These are phyloP conservation scores for Yamadazyma triangularis DNA, from an alignment of 1,139 yeast species.

Conservation along the genomic window DNA sequence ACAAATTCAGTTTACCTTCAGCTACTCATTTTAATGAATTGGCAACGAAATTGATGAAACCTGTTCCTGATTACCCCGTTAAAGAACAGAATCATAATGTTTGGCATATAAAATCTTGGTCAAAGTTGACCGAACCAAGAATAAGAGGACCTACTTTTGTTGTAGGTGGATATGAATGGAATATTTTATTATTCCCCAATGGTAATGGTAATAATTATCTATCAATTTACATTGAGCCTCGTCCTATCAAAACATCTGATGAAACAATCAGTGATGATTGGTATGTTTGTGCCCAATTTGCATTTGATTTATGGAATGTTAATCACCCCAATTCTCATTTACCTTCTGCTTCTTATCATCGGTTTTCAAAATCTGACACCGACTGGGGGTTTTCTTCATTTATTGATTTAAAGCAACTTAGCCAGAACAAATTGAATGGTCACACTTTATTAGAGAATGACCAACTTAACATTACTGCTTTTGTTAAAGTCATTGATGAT, in stretches of 20 bases:
- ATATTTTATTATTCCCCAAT: constrained; percentile 69
- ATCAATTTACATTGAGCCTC: constrained; percentile 64
- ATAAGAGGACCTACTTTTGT: constrained; percentile 52
- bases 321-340: constrained; percentile 57
- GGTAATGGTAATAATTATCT: constrained; percentile 54
- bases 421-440: constrained; percentile 10
- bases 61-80: constrained; percentile 41
- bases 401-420: constrained; percentile 52
- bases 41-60: constrained; percentile 33
- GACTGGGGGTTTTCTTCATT: constrained; percentile 97
- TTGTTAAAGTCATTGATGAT: constrained; percentile 74
- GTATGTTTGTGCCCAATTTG: constrained; percentile 90
- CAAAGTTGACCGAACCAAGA: constrained; percentile 41
- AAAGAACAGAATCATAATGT: constrained; percentile 45
- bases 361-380: constrained; percentile 70
- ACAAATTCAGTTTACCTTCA: constrained; percentile 13
- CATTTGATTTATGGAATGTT: constrained; percentile 82
- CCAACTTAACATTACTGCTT: constrained; percentile 67
- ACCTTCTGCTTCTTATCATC: constrained; percentile 69
- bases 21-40: constrained; percentile 29
- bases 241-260: constrained; percentile 34
- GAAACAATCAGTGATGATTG: constrained; percentile 41
- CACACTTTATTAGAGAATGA: constrained; percentile 48
- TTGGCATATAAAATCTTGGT: constrained; percentile 77
- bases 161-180: constrained; percentile 73